These are phyloP conservation scores for Solanum appendiculatum DNA, from an alignment of 257 asterid species.

Conservation along the genomic window DNA sequence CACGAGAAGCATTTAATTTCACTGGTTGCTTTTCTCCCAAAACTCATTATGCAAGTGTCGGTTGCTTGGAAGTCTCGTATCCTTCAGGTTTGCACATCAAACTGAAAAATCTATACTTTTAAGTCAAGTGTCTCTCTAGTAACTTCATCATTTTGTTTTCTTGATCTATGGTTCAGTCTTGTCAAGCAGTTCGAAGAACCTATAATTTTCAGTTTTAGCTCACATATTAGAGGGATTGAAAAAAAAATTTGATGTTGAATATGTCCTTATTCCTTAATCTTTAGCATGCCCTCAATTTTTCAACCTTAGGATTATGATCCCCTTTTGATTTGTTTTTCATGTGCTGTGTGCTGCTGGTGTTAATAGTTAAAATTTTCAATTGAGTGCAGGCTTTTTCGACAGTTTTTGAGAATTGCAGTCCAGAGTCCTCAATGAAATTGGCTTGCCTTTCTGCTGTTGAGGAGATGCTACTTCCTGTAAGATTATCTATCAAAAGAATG, in stretches of 20 bases:
- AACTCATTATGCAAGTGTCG: conserved; percentile 39
- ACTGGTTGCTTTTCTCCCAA: conserved; percentile 59
- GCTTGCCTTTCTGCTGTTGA: conserved; percentile 73
- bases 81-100: conserved; percentile 48
- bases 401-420: conserved; percentile 47
- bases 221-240: neutral
- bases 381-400: conserved; percentile 61
- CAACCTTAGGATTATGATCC: neutral
- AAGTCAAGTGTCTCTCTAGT: neutral
- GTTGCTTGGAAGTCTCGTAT: conserved; percentile 62
- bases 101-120: neutral
- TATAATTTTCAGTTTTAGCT: neutral
- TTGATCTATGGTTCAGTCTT: neutral
- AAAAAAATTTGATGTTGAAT: neutral
- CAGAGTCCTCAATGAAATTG: conserved; percentile 56
- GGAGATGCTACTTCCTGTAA: conserved; percentile 74
- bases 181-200: neutral
- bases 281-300: neutral
- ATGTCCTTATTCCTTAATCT: neutral
- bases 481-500: conserved; percentile 14
- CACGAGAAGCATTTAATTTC: conserved; percentile 64
- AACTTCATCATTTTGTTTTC: neutral
- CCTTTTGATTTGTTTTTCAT: neutral
- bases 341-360: neutral
- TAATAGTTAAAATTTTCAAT: neutral